Evolutionary conservation across 257 asterid genomes (phyloP).

Genomic region (Fraxinus pennsylvanica): DNA sequence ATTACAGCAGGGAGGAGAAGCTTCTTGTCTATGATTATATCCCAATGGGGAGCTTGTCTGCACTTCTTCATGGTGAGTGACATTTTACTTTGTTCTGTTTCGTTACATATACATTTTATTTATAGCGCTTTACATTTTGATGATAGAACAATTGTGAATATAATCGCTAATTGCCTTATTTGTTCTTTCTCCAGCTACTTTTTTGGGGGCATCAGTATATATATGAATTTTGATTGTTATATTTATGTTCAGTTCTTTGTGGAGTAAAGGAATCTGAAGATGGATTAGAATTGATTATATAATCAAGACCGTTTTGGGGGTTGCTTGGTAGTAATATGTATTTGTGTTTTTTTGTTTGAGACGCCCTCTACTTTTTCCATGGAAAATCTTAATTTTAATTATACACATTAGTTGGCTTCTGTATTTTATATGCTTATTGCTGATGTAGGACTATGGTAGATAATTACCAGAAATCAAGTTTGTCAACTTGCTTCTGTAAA

Average conservation of each 20-base stretch:
- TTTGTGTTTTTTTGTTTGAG: not conserved
- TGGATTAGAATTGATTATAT: not conserved
- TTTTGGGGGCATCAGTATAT: not conserved
- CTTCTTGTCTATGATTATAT: slow-evolving; percentile 48
- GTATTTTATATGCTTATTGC: not conserved
- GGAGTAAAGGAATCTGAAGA: not conserved
- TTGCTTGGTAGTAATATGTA: not conserved
- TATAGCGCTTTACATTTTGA: not conserved
- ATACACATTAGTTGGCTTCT: not conserved
- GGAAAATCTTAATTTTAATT: not conserved
- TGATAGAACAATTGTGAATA: not conserved
- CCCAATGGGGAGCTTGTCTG: slow-evolving; percentile 55
- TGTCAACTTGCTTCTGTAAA: not conserved
- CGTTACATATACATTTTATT: not conserved
- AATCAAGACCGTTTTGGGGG: not conserved
- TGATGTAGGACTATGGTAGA: not conserved
- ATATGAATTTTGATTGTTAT: not conserved
- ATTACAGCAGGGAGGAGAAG: slow-evolving; percentile 52
- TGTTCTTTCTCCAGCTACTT: not conserved
- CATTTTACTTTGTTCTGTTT: not conserved
- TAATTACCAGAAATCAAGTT: not conserved
- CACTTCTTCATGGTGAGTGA: slow-evolving; percentile 46
- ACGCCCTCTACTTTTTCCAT: not conserved
- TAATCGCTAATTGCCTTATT: not conserved
- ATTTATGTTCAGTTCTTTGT: not conserved